phyloP scores from a whole-genome alignment of 169 alveolate genomes.

The Plasmodium inui region DNA sequence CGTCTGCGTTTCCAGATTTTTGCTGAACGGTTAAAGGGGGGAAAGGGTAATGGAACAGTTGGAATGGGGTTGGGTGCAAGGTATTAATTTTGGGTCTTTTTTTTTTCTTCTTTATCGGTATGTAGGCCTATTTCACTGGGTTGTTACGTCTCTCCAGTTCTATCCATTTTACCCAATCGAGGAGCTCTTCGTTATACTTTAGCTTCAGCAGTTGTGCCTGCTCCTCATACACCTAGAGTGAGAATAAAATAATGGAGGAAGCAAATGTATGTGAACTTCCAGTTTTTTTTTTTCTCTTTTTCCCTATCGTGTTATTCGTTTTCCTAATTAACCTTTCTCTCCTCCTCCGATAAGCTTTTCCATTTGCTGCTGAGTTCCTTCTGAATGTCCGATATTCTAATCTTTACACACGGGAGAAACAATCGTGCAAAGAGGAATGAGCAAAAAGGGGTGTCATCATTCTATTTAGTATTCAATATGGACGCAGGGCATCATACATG shows the following conservation, averaged over 20 bases:
- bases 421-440: neutral
- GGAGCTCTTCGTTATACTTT: constrained; percentile 61
- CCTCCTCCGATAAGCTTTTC: constrained; percentile 57
- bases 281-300: neutral
- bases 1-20: constrained; percentile 5
- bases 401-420: constrained; percentile 10
- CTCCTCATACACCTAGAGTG: constrained; percentile 37
- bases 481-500: neutral
- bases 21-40: constrained; percentile 15
- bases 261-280: neutral
- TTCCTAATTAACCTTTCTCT: constrained; percentile 38
- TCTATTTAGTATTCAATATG: neutral
- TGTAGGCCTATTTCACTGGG: neutral
- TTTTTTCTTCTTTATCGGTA: neutral
- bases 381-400: constrained; percentile 68
- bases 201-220: constrained; percentile 55
- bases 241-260: neutral
- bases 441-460: neutral
- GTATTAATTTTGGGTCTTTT: neutral
- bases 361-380: constrained; percentile 70
- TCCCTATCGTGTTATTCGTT: neutral
- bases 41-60: neutral
- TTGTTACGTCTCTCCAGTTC: neutral
- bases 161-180: constrained; percentile 65
- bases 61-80: neutral